Evolutionary conservation across 352 stramenopile species (phyloP), one percentile per base, ranked within the genome.

Genomic region (Pythium brachiatum): DNA sequence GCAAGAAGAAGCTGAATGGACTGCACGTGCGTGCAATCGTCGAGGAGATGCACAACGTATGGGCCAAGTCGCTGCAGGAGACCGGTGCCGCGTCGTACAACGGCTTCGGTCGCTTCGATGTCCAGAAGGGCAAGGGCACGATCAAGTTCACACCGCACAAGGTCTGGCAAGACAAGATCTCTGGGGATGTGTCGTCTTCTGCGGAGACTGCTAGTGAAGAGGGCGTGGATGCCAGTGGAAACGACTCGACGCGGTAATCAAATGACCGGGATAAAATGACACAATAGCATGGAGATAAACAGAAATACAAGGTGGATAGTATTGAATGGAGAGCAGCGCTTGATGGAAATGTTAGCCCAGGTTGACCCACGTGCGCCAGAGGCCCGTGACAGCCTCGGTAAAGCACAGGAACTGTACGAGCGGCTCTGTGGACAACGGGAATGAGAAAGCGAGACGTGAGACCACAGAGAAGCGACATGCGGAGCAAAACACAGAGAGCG

Each of bases 311-410:
- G 16, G 21, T 41, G 20, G 44, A 47, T 27, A 8, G 20, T 47
- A 47, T 47, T 20, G 39, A 20, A 47, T 47, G n/a, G 16, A 18
- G 21, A 21, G 15, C 16, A 44, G 36, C 36, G 36, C 6, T 7
- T 13, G 16, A 21, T 57, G 13, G 29, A 2, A 44, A 21, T 38
- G 3, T 36, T 73, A 66, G 39, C 34, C 57, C 26, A 64, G 81
- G 61, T 86, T 89, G 23, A 67, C 60, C 86, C 86, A 94, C 39
- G 82, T 71, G 48, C 84, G 86, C 83, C 83, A 94, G 12, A 92
- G 72, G 43, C 83, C 86, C 38, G 89, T 41, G 13, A 72, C 66
- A 21, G 83, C 73, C 66, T 94, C 86, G 2, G 76, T 66, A 36
- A 89, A 88, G 59, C 81, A 90, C 18, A 90, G 73, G 62, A 90